A percentile compares a stretch with the other conserved stretches of the same genome.
Conservation (phyloP, 2,329 filamentous ascomycete species). For the Ceratocystiopsis brevicomis region DNA sequence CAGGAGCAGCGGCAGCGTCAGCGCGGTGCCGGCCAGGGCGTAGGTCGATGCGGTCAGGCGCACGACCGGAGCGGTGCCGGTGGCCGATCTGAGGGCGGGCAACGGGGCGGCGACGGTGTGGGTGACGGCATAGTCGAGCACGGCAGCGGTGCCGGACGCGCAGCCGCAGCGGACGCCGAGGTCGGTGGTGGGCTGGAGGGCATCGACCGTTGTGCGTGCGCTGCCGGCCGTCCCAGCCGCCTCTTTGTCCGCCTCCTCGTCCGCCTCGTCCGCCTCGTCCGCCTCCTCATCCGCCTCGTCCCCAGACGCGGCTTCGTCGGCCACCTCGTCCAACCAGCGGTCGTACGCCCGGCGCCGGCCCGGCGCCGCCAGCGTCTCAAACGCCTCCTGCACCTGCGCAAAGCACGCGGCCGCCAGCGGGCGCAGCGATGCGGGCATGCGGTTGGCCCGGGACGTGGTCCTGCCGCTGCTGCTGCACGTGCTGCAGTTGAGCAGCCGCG, state of each 20-base stretch:
- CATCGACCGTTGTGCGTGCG: slow-evolving; percentile 5
- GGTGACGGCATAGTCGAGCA: slow-evolving; percentile 22
- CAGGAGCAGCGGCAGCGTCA: neutral
- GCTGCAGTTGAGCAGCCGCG: slow-evolving; percentile 25
- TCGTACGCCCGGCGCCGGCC: slow-evolving; percentile 24
- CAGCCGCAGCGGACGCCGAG: slow-evolving; percentile 19
- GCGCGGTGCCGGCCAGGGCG: slow-evolving; percentile 12
- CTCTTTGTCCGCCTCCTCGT: slow-evolving; percentile 2
- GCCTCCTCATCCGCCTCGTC: slow-evolving; percentile 8
- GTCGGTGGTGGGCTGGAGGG: slow-evolving; percentile 17
- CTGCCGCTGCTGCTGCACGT: slow-evolving; percentile 4
- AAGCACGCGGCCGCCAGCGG: slow-evolving; percentile 23
- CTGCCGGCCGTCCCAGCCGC: neutral
- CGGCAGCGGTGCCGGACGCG: slow-evolving; percentile 5
- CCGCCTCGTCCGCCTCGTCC: slow-evolving; percentile 9
- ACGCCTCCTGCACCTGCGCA: slow-evolving; percentile 22
- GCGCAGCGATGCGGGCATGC: slow-evolving; percentile 21
- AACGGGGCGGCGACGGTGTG: slow-evolving; percentile 20
- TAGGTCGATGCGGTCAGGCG: slow-evolving; percentile 23
- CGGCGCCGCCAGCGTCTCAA: slow-evolving; percentile 28
- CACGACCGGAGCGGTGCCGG: slow-evolving; percentile 14
- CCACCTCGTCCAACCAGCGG: slow-evolving; percentile 8
- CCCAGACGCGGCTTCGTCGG: slow-evolving; percentile 11
- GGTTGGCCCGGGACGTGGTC: neutral
- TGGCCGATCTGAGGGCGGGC: slow-evolving; percentile 14